Base-by-base conservation (phyloP, 2,329 filamentous ascomycete species). In the Hypocreales sp. region DNA sequence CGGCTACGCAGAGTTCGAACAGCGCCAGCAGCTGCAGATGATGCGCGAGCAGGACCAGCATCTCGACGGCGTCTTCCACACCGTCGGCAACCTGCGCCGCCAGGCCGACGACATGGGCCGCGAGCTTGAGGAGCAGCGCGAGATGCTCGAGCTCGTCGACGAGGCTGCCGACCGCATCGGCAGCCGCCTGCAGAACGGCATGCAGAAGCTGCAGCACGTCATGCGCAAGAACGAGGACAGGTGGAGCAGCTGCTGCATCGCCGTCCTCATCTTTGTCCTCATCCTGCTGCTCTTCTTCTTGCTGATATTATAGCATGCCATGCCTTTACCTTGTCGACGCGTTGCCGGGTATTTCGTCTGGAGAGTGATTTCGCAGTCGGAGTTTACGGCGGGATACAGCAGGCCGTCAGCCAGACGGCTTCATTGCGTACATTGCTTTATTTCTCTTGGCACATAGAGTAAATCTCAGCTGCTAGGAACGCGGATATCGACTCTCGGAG, bases 51-150 rank as follows among this genome's bases (percentile, higher is more conserved):
- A 98, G 60, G 90, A 98, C 48, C 67, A 86, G 55, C 79, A 90
- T 42, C 65, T 98, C 2, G 87, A 95, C 47, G 81, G 80, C 11
- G 87, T 98, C 25, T 93, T 92, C 48, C 72, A 76, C 39, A 95
- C 87, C 1, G 90, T 98, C 15, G 87, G 86, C 3, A 94, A 84
- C 47, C 56, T 98, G 46, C 65, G 87, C 30, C 67, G 79, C 46
- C 90, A 95, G 62, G 92, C 90, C 2, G 77, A 92, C 53, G 81
- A 84, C 41, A 98, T 98, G 87, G 87, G 90, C 2, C 65, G 87
- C 31, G 90, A 98, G 59, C 62, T 98, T 24, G 92, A 94, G 55
- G 90, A 98, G 58, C 90, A 98, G 62, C 68, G 67, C 14, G 81
- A 84, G 51, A 78, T 95, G 68, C 63, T 98, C 31, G 76, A 90